A percentile compares a stretch with the other conserved stretches of the same genome.
Evolutionary conservation across 306 rosid species (phyloP).

Genomic region (Quercus rubra): DNA sequence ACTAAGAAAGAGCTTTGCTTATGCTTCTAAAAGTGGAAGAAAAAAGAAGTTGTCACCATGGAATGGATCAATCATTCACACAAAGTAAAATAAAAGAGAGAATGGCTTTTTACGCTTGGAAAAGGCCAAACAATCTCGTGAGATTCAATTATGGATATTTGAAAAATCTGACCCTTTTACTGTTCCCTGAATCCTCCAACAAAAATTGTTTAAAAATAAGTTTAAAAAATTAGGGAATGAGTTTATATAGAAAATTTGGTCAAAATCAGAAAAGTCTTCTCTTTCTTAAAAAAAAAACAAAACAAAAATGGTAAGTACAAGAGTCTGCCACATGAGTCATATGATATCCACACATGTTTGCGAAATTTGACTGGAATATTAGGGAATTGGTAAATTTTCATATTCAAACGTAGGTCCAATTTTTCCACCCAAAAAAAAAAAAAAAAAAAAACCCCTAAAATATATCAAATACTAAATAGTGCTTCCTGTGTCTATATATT

Average conservation of each 20-base stretch:
- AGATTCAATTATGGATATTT: background rate
- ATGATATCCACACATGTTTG: background rate
- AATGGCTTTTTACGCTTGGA: constrained; percentile 15
- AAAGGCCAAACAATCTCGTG: constrained; percentile 25
- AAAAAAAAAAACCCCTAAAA: no score
- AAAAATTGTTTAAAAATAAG: background rate
- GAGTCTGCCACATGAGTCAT: no score
- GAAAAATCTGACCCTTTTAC: background rate
- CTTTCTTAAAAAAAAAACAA: no score
- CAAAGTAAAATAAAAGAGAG: constrained; percentile 21
- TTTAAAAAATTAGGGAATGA: background rate
- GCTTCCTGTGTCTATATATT: no score
- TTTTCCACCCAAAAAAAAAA: no score
- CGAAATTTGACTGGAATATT: constrained; percentile 29
- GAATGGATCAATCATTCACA: constrained; percentile 23
- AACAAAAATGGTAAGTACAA: no score
- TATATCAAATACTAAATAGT: no score
- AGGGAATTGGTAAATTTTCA: background rate
- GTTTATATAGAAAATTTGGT: constrained; percentile 17
- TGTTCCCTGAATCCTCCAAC: background rate
- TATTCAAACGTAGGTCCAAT: no score
- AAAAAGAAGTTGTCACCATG: background rate
- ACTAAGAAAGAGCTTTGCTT: background rate
- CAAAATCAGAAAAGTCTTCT: constrained; percentile 17
- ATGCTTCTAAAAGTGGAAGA: constrained; percentile 7